These are phyloP conservation scores for Anthracocystis setariae DNA, from an alignment of 1,284 basidiomycete genomes.

Conservation along the genomic window DNA sequence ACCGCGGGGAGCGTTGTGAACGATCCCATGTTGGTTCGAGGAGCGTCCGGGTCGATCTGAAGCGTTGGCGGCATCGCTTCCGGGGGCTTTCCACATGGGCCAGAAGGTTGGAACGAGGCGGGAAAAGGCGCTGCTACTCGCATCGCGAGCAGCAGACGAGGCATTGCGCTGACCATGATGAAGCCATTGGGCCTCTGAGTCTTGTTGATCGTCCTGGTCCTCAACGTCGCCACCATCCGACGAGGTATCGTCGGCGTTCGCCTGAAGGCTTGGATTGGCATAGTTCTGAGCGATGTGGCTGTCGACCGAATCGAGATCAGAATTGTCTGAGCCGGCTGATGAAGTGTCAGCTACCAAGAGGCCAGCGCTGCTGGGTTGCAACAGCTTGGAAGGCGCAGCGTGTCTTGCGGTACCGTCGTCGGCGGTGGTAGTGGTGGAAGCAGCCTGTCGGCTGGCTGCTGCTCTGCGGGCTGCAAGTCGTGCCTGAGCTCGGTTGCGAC, in stretches of 20 bases:
- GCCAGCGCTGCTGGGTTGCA: constrained; percentile 6
- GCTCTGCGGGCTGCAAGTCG: constrained; percentile 32
- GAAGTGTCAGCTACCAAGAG: constrained; percentile 40
- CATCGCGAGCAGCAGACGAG: constrained; percentile 24
- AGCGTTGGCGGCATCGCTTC: constrained; percentile 3
- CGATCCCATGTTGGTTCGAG: constrained; percentile 12
- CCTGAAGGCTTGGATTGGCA: constrained; percentile 14
- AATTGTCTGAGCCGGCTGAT: constrained; percentile 54
- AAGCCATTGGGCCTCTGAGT: constrained; percentile 28
- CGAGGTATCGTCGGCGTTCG: constrained; percentile 19
- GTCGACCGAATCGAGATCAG: constrained; percentile 63
- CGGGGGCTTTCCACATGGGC: constrained; percentile 65
- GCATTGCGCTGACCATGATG: constrained; percentile 3
- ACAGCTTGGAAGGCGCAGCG: constrained; percentile 16
- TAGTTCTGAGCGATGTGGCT: constrained; percentile 65
- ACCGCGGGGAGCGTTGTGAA: constrained; percentile 34
- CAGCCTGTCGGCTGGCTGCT: constrained; percentile 19
- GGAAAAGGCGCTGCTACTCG: constrained; percentile 59
- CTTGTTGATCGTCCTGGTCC: constrained; percentile 17
- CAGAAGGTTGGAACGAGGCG: constrained; percentile 59
- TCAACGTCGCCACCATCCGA: constrained; percentile 27
- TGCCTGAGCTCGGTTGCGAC: constrained; percentile 27
- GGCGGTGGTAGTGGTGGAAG: constrained; percentile 7
- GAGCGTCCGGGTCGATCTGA: constrained; percentile 4
- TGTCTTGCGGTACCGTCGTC: constrained; percentile 11